A percentile compares a stretch with the other conserved stretches of the same genome.
Conservation (phyloP, 2,329 filamentous ascomycete species). For the Lachnellula hyalina region DNA sequence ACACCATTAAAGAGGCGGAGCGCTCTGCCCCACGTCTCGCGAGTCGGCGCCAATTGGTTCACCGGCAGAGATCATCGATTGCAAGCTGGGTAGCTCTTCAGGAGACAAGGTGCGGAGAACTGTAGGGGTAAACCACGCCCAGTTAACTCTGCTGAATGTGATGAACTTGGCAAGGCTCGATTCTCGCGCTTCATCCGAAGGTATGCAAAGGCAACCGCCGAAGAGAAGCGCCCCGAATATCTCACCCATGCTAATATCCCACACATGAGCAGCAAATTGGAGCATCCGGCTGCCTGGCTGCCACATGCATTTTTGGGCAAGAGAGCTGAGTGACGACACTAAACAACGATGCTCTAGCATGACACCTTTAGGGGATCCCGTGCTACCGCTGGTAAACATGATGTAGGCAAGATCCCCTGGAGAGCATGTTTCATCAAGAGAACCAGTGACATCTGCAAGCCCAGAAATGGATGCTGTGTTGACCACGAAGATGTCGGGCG, state of each 20-base stretch:
- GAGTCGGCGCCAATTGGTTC: too few species aligned
- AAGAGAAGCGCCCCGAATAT: background rate
- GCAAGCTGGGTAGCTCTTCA: background rate
- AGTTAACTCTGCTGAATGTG: background rate
- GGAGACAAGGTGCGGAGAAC: background rate
- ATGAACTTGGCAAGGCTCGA: background rate
- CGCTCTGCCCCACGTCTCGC: too few species aligned
- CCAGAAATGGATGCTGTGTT: too few species aligned
- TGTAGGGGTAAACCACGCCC: background rate
- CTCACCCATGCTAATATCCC: background rate
- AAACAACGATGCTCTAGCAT: background rate
- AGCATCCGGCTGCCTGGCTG: background rate
- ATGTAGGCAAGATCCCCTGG: background rate
- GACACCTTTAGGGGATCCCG: conserved; percentile 8
- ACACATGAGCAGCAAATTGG: background rate
- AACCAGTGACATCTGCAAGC: too few species aligned
- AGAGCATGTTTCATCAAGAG: too few species aligned
- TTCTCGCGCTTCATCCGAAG: background rate
- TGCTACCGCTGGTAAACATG: background rate
- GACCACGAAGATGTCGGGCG: too few species aligned
- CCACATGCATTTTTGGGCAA: background rate
- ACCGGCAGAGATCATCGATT: too few species aligned
- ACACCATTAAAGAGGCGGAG: too few species aligned
- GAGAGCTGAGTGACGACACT: background rate
- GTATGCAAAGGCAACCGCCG: conserved; percentile 5